Evolutionary conservation across 371 early-diverging fungal genomes (phyloP).

Genomic region (Syncephalis plumigaleata): DNA sequence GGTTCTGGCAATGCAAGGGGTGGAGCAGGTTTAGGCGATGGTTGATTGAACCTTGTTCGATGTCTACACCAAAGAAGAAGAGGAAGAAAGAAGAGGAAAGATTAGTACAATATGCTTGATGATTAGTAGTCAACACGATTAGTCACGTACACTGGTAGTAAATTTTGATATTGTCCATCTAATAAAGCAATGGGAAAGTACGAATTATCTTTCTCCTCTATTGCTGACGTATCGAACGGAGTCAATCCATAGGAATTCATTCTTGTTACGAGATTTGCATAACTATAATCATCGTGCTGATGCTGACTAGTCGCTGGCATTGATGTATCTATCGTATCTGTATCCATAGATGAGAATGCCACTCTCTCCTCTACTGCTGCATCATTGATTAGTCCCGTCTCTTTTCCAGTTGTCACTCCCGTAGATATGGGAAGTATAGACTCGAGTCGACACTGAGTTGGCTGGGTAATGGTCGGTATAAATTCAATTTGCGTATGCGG

Average conservation of each 20-base stretch:
- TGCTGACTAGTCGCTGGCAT: too few species aligned
- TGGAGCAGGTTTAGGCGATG: too few species aligned
- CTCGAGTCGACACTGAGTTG: constrained; percentile 14
- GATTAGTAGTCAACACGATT: too few species aligned
- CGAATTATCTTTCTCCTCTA: constrained; percentile 8
- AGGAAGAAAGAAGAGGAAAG: too few species aligned
- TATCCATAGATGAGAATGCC: constrained; percentile 12
- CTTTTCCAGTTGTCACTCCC: background rate
- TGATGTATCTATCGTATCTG: constrained; percentile 9
- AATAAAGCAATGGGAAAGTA: constrained; percentile 32
- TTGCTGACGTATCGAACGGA: constrained; percentile 4
- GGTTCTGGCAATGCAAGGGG: too few species aligned
- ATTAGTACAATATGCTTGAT: too few species aligned
- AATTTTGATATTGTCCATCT: constrained; percentile 33
- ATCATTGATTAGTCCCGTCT: background rate
- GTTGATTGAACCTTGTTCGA: too few species aligned
- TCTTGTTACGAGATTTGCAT: too few species aligned
- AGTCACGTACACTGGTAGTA: constrained; percentile 26
- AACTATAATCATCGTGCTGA: too few species aligned
- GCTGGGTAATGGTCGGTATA: constrained; percentile 40
- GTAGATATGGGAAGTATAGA: too few species aligned
- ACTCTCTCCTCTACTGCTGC: background rate
- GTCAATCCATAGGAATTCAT: constrained; percentile 2
- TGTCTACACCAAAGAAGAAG: too few species aligned
- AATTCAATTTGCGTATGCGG: constrained; percentile 65